phyloP scores from a whole-genome alignment of 2,329 filamentous ascomycete genomes.

The Rhexocercosporidium sp. region DNA sequence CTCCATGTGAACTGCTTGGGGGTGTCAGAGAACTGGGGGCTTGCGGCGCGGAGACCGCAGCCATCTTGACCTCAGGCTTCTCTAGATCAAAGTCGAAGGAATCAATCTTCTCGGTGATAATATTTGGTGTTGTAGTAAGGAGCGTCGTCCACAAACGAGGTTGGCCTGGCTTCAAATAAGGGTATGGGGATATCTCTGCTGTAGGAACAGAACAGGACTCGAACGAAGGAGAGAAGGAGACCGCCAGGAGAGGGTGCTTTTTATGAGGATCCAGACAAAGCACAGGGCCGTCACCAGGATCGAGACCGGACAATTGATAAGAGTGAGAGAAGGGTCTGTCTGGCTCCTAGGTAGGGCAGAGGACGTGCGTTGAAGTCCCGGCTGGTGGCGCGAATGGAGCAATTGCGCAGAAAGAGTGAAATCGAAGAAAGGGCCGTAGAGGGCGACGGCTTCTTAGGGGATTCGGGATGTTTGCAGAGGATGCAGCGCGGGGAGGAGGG shows the following conservation, averaged over 20 bases:
- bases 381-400: conserved; percentile 11
- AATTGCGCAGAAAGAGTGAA: conserved; percentile 15
- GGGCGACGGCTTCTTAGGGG: background rate
- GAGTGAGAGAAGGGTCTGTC: background rate
- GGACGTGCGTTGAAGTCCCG: conserved; percentile 16
- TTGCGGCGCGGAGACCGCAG: conserved; percentile 44
- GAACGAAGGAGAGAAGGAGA: conserved; percentile 3
- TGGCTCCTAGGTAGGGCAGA: conserved; percentile 12
- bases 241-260: conserved; percentile 7
- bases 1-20: conserved; percentile 40
- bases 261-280: conserved; percentile 10
- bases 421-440: background rate
- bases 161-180: conserved; percentile 21
- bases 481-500: background rate
- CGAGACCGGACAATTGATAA: conserved; percentile 18
- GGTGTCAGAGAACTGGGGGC: conserved; percentile 41
- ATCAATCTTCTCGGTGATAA: conserved; percentile 8
- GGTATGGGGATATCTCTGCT: conserved; percentile 26
- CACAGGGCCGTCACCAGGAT: conserved; percentile 16
- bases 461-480: background rate
- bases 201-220: background rate
- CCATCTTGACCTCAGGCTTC: conserved; percentile 35
- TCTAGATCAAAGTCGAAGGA: conserved; percentile 24
- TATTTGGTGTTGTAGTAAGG: conserved; percentile 5
- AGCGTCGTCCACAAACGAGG: conserved; percentile 16